phyloP scores from a whole-genome alignment of 163 green algal species.

The Coccomyxa subellipsoidea region DNA sequence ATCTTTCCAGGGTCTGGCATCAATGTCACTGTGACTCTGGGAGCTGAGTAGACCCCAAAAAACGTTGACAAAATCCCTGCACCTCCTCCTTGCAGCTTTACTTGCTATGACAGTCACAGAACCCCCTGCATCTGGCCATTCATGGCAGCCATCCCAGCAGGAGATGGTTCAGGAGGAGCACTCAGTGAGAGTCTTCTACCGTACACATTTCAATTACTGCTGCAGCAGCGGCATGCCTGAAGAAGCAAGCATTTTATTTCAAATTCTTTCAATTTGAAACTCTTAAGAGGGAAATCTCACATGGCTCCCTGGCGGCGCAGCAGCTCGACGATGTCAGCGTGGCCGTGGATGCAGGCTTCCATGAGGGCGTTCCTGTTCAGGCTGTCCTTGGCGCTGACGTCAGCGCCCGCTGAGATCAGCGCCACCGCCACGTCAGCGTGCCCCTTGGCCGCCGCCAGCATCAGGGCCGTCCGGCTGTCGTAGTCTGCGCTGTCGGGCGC shows the following conservation, averaged over 20 bases:
- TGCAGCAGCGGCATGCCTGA: not conserved
- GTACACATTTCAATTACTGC: no score
- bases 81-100: no score
- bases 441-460: constrained; percentile 42
- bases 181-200: no score
- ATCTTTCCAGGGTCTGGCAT: no score
- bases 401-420: constrained; percentile 30
- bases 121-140: no score
- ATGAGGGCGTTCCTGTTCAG: constrained; percentile 28
- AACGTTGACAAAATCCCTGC: no score
- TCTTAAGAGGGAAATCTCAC: not conserved
- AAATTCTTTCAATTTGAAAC: not conserved
- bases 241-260: no score
- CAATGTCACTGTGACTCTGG: no score
- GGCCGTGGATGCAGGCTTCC: constrained; percentile 38
- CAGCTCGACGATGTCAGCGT: constrained; percentile 26
- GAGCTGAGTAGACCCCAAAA: no score
- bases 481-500: constrained; percentile 45
- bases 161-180: no score
- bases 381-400: constrained; percentile 25
- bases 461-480: constrained; percentile 49
- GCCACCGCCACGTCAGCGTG: constrained; percentile 18
- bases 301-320: constrained; percentile 11
- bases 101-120: no score
- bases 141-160: no score